A percentile compares a stretch with the other conserved stretches of the same genome.
These are phyloP conservation scores for Cladosporium sp. DNA, from an alignment of 2,329 filamentous ascomycete species.

Conservation along the genomic window DNA sequence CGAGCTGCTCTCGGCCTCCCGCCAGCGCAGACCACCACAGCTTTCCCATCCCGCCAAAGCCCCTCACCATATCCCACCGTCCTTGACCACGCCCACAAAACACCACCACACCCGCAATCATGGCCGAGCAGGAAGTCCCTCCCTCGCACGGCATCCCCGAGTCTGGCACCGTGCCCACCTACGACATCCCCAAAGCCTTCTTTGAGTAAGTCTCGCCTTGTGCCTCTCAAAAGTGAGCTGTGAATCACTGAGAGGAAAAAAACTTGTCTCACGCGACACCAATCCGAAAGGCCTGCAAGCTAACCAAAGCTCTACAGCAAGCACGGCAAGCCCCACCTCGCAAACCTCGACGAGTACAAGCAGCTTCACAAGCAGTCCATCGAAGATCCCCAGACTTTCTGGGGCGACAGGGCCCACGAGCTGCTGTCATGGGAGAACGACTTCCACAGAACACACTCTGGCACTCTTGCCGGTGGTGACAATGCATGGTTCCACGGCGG, in stretches of 20 bases:
- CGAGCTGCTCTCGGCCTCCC: background rate
- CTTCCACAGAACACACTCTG: slow-evolving; percentile 82
- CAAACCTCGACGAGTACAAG: slow-evolving; percentile 58
- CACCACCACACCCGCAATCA: slow-evolving; percentile 20
- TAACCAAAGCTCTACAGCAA: slow-evolving; percentile 41
- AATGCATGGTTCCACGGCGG: slow-evolving; percentile 94
- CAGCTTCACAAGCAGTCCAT: slow-evolving; percentile 77
- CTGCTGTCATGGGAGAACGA: slow-evolving; percentile 85
- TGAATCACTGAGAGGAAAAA: background rate
- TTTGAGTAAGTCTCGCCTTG: slow-evolving; percentile 33
- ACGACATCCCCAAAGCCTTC: slow-evolving; percentile 55
- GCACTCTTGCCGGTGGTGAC: slow-evolving; percentile 73
- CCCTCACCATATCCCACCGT: background rate
- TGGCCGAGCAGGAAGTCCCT: slow-evolving; percentile 44
- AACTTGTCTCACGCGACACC: background rate
- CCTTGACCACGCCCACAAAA: background rate
- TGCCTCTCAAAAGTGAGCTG: background rate
- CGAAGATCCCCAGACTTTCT: slow-evolving; percentile 82
- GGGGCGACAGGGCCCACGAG: slow-evolving; percentile 79
- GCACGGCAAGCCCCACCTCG: slow-evolving; percentile 56
- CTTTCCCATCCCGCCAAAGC: background rate
- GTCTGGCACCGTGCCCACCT: slow-evolving; percentile 73
- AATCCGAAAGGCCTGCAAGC: slow-evolving; percentile 8
- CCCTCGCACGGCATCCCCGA: slow-evolving; percentile 57
- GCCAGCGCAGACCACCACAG: background rate